Percentiles rank a stretch among this genome's conserved stretches.
Evolutionary conservation across 768 basidiomycete species (phyloP).

Genomic region (Lactarius vividus): DNA sequence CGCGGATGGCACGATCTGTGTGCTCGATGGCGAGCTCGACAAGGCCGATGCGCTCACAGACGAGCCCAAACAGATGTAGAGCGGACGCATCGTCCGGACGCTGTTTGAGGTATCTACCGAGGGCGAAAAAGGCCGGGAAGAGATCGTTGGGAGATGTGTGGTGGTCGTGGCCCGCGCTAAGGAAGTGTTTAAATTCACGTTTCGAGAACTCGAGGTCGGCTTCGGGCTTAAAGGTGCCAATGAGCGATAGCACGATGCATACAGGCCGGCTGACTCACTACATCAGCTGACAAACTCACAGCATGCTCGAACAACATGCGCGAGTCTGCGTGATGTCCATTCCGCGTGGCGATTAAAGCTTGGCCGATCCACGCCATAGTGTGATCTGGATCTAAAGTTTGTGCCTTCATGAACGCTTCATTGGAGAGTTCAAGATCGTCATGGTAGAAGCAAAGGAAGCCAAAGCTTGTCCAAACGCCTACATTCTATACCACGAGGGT

Average conservation of each 20-base stretch:
- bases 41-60: slow-evolving; percentile 83
- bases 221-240: slow-evolving; percentile 52
- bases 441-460: slow-evolving; percentile 79
- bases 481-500: slow-evolving; percentile 50
- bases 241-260: slow-evolving; percentile 20
- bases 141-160: slow-evolving; percentile 45
- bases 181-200: slow-evolving; percentile 49
- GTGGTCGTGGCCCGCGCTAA: slow-evolving; percentile 27
- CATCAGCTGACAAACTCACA: slow-evolving; percentile 51
- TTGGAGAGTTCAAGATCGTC: slow-evolving; percentile 80
- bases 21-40: slow-evolving; percentile 54
- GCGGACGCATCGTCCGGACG: slow-evolving; percentile 69
- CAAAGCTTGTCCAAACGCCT: slow-evolving; percentile 81
- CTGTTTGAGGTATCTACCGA: slow-evolving; percentile 70
- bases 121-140: slow-evolving; percentile 75
- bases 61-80: slow-evolving; percentile 77
- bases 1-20: slow-evolving; percentile 57
- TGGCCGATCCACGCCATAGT: slow-evolving; percentile 90
- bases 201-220: slow-evolving; percentile 77
- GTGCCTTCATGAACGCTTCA: slow-evolving; percentile 82
- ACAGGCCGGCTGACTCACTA: slow-evolving; percentile 44
- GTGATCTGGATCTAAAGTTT: slow-evolving; percentile 89
- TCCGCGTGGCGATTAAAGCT: slow-evolving; percentile 61
- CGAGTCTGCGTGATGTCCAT: slow-evolving; percentile 60
- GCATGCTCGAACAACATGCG: slow-evolving; percentile 72